Conservation (phyloP, 106 monocot species). For the Apostasia ramifera region DNA sequence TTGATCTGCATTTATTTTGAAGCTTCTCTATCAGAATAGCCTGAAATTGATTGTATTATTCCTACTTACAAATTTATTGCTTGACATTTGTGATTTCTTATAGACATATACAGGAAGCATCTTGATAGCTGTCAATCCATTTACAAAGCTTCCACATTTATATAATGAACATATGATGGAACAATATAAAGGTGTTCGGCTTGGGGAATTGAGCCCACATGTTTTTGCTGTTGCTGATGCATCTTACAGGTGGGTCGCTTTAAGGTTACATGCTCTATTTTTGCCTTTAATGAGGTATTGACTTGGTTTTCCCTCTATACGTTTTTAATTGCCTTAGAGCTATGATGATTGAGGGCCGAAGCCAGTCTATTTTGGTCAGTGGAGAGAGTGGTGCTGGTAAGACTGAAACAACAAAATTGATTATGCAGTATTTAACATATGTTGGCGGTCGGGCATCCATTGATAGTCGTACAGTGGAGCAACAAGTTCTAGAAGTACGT, state of each 20-base stretch:
- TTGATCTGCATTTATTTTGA: too few relatives aligned
- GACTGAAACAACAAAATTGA: slow-evolving; percentile 60
- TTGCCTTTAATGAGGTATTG: background rate
- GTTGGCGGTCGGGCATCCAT: slow-evolving; percentile 41
- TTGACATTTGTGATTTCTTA: slow-evolving; percentile 21
- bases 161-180: slow-evolving; percentile 67
- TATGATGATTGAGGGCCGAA: slow-evolving; percentile 43
- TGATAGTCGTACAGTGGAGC: slow-evolving; percentile 43
- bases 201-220: slow-evolving; percentile 59
- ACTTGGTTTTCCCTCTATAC: background rate
- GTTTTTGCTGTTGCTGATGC: slow-evolving; percentile 68
- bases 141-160: slow-evolving; percentile 54
- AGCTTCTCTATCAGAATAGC: too few relatives aligned
- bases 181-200: slow-evolving; percentile 44
- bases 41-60: background rate
- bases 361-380: slow-evolving; percentile 60
- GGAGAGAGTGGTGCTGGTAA: slow-evolving; percentile 66
- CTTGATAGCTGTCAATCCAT: slow-evolving; percentile 61
- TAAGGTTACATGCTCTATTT: background rate
- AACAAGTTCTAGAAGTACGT: slow-evolving; percentile 56
- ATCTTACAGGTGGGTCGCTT: slow-evolving; percentile 31
- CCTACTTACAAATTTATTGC: background rate
- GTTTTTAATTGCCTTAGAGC: slow-evolving; percentile 20
- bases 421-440: slow-evolving; percentile 58
- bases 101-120: slow-evolving; percentile 68